These are phyloP conservation scores for Daldinia concentrica DNA, from an alignment of 495 filamentous ascomycete species.

Conservation along the genomic window DNA sequence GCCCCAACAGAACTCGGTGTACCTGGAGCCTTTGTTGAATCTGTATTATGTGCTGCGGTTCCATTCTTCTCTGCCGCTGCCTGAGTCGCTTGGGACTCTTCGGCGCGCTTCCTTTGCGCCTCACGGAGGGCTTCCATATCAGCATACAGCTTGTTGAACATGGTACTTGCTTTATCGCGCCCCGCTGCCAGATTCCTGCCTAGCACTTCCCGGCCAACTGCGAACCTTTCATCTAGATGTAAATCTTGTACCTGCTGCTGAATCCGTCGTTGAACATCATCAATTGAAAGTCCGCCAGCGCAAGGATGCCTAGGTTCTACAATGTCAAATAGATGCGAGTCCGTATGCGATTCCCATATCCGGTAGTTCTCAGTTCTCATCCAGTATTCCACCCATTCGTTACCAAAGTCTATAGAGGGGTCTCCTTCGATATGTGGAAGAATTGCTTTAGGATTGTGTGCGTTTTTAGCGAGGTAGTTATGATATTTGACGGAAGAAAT, in stretches of 20 bases:
- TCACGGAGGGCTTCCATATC: constrained; percentile 89
- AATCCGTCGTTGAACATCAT: constrained; percentile 90
- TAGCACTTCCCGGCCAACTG: constrained; percentile 77
- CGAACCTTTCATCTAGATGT: constrained; percentile 85
- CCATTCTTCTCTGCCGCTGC: constrained; percentile 39
- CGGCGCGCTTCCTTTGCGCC: constrained; percentile 75
- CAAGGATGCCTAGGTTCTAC: constrained; percentile 92
- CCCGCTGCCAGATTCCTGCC: constrained; percentile 83
- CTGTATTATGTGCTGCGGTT: constrained; percentile 54
- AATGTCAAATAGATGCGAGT: constrained; percentile 91
- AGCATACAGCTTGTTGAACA: constrained; percentile 86
- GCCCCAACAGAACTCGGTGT: constrained; percentile 72
- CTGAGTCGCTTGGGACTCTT: constrained; percentile 61
- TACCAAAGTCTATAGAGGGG: constrained; percentile 80
- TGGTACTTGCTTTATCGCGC: constrained; percentile 81
- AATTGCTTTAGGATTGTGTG: constrained; percentile 65
- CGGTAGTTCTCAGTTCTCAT: constrained; percentile 86
- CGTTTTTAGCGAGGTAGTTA: constrained; percentile 72
- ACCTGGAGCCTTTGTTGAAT: constrained; percentile 73
- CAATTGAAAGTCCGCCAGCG: constrained; percentile 92
- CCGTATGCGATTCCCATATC: constrained; percentile 76
- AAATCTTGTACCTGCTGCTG: constrained; percentile 88
- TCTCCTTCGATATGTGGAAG: constrained; percentile 81
- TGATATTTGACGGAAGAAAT: constrained; percentile 91
- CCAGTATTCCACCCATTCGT: constrained; percentile 83